These are phyloP conservation scores for Forsythia viridissima DNA, from an alignment of 257 asterid species.

Conservation along the genomic window DNA sequence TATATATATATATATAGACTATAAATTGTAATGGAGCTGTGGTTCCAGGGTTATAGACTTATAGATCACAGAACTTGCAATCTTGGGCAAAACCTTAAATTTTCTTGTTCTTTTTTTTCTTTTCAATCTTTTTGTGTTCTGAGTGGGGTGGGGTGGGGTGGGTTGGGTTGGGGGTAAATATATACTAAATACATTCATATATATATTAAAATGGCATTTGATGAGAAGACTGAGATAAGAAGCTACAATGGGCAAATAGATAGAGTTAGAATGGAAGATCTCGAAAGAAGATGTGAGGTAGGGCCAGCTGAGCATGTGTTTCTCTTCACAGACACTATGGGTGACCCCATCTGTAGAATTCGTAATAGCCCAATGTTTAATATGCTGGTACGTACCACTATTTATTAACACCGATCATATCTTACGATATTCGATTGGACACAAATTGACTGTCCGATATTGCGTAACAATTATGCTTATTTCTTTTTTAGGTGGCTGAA, in stretches of 20 bases:
- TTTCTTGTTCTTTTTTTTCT: neutral
- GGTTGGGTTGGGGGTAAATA: neutral
- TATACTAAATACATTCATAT: neutral
- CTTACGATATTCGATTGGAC: neutral
- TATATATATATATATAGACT: neutral
- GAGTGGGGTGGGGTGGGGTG: neutral
- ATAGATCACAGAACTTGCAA: neutral
- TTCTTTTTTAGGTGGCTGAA: slow-evolving; percentile 34
- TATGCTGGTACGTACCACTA: slow-evolving; percentile 34
- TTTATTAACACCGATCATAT: neutral
- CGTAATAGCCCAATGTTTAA: slow-evolving; percentile 42
- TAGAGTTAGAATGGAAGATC: slow-evolving; percentile 37
- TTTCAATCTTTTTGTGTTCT: neutral
- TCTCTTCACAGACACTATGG: slow-evolving; percentile 42
- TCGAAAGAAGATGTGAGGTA: slow-evolving; percentile 45
- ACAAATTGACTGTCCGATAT: neutral
- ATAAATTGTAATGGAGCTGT: neutral
- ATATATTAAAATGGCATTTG: slow-evolving; percentile 16
- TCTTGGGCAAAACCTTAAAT: neutral
- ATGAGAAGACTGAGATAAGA: slow-evolving; percentile 32
- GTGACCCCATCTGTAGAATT: slow-evolving; percentile 52
- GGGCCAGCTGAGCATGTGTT: slow-evolving; percentile 38
- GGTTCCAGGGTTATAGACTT: neutral
- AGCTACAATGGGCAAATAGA: slow-evolving; percentile 32
- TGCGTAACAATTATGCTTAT: neutral